Evolutionary conservation across 2,329 filamentous ascomycete genomes (phyloP), one percentile per base, ranked within the genome.

Genomic region (Ophiosphaerella narmari): DNA sequence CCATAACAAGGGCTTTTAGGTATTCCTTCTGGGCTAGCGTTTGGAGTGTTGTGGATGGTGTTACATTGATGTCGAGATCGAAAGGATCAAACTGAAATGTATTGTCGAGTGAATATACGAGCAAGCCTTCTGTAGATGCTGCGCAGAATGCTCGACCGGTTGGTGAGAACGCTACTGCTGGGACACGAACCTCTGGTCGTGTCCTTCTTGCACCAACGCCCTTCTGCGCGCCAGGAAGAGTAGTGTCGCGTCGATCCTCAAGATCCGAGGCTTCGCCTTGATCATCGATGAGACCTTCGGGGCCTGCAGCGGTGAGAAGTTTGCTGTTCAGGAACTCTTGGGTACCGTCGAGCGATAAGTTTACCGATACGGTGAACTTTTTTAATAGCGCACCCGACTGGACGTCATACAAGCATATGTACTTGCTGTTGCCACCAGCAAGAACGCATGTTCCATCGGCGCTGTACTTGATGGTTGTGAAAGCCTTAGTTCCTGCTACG

Each of bases 241-340:
- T 85, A 52, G 79, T 82, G 71, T 97, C 92, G 42, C 88, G 83
- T 7, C 92, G 86, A 57, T 93, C 88, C 71, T 97, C 93, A 12
- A 89, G 82, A 70, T 97, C 94, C 1, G 91, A 96, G 2, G 87
- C 89, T 68, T 97, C 92, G 34, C 89, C 91, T 67, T 89, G 85
- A 45, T 91, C 88, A 66, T 99, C 93, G 14, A 99, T 82, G n/a
- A 96, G 84, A 7, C 82, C 92, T 46, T 82, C 77, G 0, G 94
- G 89, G 1, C 94, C 94, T 12, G 90, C 93, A 75, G 97, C 94
- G 9, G 92, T 97, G 64, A 99, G 82, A 16, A 90, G 80, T 65
- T 88, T 90, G 77, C 91, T 96, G 80, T 96, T 97, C 59, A 99
- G 82, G 74, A 96, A 96, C 72, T 99, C 94, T 68, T 97, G 93